These are phyloP conservation scores for Piromyces finnis DNA, from an alignment of 192 early-diverging fungal species.

Conservation along the genomic window DNA sequence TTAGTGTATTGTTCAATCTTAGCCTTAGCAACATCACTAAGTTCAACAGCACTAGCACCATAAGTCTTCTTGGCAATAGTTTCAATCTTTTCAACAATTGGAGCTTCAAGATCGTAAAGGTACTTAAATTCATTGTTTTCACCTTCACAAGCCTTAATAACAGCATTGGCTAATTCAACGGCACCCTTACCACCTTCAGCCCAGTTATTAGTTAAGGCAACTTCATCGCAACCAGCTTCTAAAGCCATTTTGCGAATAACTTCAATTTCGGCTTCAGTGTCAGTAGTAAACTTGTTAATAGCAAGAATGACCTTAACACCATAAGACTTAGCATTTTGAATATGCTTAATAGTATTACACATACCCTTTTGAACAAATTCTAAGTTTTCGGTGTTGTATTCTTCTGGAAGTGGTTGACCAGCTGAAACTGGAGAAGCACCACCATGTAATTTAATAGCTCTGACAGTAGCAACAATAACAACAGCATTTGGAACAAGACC, in stretches of 20 bases:
- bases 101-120: conserved; percentile 62
- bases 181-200: conserved; percentile 84
- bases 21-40: conserved; percentile 60
- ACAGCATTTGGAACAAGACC: conserved; percentile 76
- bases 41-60: conserved; percentile 78
- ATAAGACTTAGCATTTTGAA: conserved; percentile 75
- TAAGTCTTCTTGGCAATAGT: conserved; percentile 85
- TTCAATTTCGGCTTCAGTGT: conserved; percentile 71
- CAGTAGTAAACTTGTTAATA: conserved; percentile 75
- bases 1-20: conserved; percentile 78
- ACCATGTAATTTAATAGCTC: conserved; percentile 94
- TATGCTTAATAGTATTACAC: conserved; percentile 75
- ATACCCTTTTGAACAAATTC: conserved; percentile 65
- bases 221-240: conserved; percentile 72
- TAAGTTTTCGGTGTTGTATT: conserved; percentile 76
- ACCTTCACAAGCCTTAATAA: conserved; percentile 48
- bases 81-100: conserved; percentile 83
- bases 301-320: conserved; percentile 82
- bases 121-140: conserved; percentile 45
- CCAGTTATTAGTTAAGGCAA: conserved; percentile 84
- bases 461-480: conserved; percentile 85
- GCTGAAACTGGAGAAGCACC: conserved; percentile 75
- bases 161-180: conserved; percentile 65
- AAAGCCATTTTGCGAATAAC: conserved; percentile 51
- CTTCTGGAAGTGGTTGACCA: conserved; percentile 80